A percentile compares a stretch with the other conserved stretches of the same genome.
Evolutionary conservation across 1,284 basidiomycete genomes (phyloP).

Genomic region (Ceratobasidium sp.): DNA sequence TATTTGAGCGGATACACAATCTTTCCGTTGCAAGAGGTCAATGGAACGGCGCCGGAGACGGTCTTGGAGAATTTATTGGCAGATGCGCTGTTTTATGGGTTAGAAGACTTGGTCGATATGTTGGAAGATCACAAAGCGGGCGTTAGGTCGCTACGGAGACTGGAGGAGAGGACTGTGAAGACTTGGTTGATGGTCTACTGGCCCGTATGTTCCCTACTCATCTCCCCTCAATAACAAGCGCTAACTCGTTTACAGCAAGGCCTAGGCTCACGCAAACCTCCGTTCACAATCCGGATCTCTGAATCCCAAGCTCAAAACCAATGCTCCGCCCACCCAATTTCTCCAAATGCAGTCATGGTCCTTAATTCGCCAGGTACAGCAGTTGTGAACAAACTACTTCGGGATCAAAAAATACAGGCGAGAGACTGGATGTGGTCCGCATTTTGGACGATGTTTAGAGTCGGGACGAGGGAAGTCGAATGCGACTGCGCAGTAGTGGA

Average conservation of each 20-base stretch:
- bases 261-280: conserved; percentile 21
- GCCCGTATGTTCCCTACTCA: conserved; percentile 1
- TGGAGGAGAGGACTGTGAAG: conserved; percentile 19
- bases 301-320: conserved; percentile 30
- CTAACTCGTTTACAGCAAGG: conserved; percentile 18
- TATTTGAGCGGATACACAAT: conserved; percentile 39
- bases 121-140: conserved; percentile 14
- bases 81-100: conserved; percentile 35
- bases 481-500: conserved; percentile 31
- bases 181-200: conserved; percentile 28
- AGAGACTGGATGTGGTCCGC: conserved; percentile 21
- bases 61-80: conserved; percentile 20
- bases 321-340: conserved; percentile 13
- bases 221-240: not conserved
- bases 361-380: conserved; percentile 11
- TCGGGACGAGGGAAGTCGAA: conserved; percentile 1
- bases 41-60: conserved; percentile 3
- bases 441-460: conserved; percentile 25
- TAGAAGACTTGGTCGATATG: conserved; percentile 19
- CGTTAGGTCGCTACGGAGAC: not conserved
- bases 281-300: conserved; percentile 16
- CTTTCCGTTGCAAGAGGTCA: not conserved
- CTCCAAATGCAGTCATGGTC: conserved; percentile 10
- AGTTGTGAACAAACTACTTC: not conserved
- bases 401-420: conserved; percentile 27